These are phyloP conservation scores for Bryoerythrophyllum caledonicum DNA, from an alignment of 225 moss, liverwort and hornwort species.

Conservation along the genomic window DNA sequence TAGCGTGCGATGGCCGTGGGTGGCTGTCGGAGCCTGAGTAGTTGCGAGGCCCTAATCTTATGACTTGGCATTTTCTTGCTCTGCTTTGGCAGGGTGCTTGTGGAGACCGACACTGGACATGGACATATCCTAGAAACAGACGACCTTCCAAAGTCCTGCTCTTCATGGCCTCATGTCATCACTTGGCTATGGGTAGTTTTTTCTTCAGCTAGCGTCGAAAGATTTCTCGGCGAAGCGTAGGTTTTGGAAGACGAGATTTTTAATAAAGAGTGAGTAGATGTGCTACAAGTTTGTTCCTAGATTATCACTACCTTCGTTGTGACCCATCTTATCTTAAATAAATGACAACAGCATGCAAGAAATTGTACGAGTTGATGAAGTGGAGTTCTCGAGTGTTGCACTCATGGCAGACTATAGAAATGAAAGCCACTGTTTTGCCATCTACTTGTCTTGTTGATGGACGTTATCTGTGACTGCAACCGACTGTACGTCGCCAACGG, in stretches of 20 bases:
- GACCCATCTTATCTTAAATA: background rate
- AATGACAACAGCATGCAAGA: slow-evolving; percentile 6
- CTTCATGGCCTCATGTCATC: background rate
- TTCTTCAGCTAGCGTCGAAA: background rate
- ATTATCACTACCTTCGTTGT: background rate
- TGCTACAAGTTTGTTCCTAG: slow-evolving; percentile 6
- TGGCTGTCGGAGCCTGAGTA: slow-evolving; percentile 30
- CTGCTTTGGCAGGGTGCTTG: background rate
- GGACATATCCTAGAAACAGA: background rate
- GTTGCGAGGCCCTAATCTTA: slow-evolving; percentile 13
- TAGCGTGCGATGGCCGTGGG: slow-evolving; percentile 54
- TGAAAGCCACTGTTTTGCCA: slow-evolving; percentile 4
- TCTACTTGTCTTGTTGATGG: slow-evolving; percentile 16
- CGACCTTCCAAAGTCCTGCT: slow-evolving; percentile 5
- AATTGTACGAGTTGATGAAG: slow-evolving; percentile 3
- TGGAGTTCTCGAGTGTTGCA: background rate
- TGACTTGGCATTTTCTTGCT: slow-evolving; percentile 11
- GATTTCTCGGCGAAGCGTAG: background rate
- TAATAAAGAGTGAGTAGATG: background rate
- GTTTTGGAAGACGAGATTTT: background rate
- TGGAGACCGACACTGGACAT: slow-evolving; percentile 20
- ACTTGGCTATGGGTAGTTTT: background rate
- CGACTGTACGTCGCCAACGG: background rate
- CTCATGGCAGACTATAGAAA: background rate
- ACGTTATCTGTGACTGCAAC: too few relatives aligned